Base-by-base conservation (phyloP, 805 yeast genomes). In the Deakozyma indianensis region DNA sequence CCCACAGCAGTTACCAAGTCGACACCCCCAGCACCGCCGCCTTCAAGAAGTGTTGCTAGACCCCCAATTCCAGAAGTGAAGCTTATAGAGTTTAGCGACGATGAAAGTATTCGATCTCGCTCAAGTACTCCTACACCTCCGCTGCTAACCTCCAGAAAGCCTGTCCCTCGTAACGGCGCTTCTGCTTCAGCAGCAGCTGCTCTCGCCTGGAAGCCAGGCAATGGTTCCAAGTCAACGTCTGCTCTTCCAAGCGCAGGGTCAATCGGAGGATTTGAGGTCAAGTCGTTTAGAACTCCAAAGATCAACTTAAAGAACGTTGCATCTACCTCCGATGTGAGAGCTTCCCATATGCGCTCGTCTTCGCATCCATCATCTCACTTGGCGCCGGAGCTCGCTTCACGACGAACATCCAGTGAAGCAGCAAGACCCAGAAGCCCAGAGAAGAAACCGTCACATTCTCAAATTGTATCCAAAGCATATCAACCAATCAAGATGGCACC, bases 401-500 rank as follows among this genome's bases (percentile, higher is more conserved):
- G 18, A 14, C 9, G 16, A n/a, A 25, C 7, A 14, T 32, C 38
- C 4, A n/a, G 18, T 7, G 38, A 32, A n/a, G 20, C 9, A 7
- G 11, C 38, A 14, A 32, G 38, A 32, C 18, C 38, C 7, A 7
- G 16, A n/a, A 32, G 38, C 18, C 38, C 38, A n/a, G 38, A 32
- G 5, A 32, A 32, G 18, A 32, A 32, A n/a, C 11, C 11, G 20
- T 5, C 18, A 14, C 38, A 20, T 9, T 9, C 38, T 9, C 16
- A 32, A 14, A 14, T 32, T n/a, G 38, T 32, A 5, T 32, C 38
- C 16, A 32, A 32, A 11, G 38, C 38, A 9, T 32, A 32, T 20
- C 38, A 32, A n/a, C 38, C 38, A 32, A 32, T 32, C 18, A 32
- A 32, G 18, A 32, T 32, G 38, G 38, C 38, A n/a, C 38, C 38